Conservation (phyloP, 228 moss, liverwort and hornwort genomes). For the Sphagnum magellanicum region DNA sequence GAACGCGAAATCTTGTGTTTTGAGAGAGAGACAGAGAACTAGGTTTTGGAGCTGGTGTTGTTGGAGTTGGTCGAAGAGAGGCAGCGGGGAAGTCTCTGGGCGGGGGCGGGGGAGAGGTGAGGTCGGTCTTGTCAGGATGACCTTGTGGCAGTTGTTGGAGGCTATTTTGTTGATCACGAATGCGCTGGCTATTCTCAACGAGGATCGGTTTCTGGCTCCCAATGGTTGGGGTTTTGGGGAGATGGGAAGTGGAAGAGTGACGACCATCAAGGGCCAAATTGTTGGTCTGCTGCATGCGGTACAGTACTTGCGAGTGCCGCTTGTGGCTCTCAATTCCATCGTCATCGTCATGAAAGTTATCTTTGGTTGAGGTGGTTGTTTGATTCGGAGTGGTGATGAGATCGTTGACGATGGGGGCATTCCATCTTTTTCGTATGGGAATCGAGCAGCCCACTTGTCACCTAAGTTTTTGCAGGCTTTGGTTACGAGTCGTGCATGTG, state of each 20-base stretch:
- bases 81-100: too few relatives aligned
- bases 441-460: too few relatives aligned
- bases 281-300: constrained; percentile 79
- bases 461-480: too few relatives aligned
- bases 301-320: constrained; percentile 83
- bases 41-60: too few relatives aligned
- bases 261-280: constrained; percentile 64
- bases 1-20: too few relatives aligned
- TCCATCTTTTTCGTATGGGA: too few relatives aligned
- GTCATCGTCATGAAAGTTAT: constrained; percentile 54
- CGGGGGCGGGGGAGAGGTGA: too few relatives aligned
- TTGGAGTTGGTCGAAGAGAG: too few relatives aligned
- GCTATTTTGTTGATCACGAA: constrained; percentile 72
- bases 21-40: too few relatives aligned
- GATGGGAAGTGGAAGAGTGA: constrained; percentile 59
- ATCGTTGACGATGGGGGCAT: too few relatives aligned
- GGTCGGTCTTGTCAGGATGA: constrained; percentile 24
- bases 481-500: too few relatives aligned
- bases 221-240: constrained; percentile 74
- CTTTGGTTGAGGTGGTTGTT: constrained; percentile 35
- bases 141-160: constrained; percentile 72
- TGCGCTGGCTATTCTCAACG: constrained; percentile 78
- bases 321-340: constrained; percentile 58
- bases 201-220: constrained; percentile 75
- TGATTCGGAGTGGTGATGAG: too few relatives aligned